These are phyloP conservation scores for Umbilicus rupestris DNA, from an alignment of 164 flowering plant genomes.

Conservation along the genomic window DNA sequence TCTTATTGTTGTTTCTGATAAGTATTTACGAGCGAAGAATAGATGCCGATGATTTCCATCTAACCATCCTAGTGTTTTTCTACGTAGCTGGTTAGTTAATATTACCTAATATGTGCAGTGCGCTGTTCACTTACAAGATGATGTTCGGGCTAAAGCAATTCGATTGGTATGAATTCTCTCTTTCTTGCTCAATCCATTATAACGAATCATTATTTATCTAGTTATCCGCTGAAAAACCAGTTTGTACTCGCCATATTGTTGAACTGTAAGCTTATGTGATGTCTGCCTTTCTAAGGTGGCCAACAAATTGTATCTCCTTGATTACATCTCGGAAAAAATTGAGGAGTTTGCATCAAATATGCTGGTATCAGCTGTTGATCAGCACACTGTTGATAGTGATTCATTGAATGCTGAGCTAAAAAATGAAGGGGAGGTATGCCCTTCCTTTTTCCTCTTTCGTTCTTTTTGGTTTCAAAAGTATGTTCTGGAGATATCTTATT, in stretches of 20 bases:
- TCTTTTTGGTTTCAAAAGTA: neutral
- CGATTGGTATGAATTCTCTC: constrained; percentile 61
- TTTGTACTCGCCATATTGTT: neutral
- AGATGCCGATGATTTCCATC: neutral
- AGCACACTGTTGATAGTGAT: constrained; percentile 30
- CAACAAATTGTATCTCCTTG: constrained; percentile 73
- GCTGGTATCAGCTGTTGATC: constrained; percentile 69
- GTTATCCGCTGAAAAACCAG: neutral
- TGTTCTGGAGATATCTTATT: neutral
- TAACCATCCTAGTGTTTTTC: neutral
- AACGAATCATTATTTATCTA: neutral
- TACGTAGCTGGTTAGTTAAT: neutral
- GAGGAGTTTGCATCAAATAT: constrained; percentile 73
- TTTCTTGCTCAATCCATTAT: neutral
- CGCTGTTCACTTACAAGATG: constrained; percentile 81
- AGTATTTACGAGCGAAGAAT: neutral
- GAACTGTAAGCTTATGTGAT: constrained; percentile 9
- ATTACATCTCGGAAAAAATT: constrained; percentile 46
- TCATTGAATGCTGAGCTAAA: constrained; percentile 30
- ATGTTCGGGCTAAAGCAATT: constrained; percentile 81
- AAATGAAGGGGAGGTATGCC: constrained; percentile 45
- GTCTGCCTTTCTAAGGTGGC: constrained; percentile 52
- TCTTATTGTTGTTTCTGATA: neutral
- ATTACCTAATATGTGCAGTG: constrained; percentile 41
- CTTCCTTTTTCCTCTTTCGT: constrained; percentile 3